phyloP scores from a whole-genome alignment of 305 asterid genomes.

The Rubia balearica region DNA sequence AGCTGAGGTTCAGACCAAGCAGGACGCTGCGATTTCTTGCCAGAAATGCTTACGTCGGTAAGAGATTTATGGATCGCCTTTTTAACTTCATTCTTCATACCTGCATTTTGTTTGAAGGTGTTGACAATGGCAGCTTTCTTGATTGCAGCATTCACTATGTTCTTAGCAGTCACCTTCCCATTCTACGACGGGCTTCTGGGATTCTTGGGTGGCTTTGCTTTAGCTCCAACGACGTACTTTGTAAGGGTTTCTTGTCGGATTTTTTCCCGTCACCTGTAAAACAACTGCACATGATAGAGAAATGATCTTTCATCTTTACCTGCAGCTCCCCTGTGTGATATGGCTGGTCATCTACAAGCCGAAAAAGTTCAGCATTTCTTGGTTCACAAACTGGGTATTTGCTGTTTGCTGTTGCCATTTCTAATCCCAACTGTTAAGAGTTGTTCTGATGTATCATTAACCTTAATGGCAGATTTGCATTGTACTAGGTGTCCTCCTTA shows the following conservation, averaged over 20 bases:
- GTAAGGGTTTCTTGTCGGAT: conserved; percentile 30
- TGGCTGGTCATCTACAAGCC: conserved; percentile 79
- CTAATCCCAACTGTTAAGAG: background rate
- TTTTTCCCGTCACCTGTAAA: background rate
- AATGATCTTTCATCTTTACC: background rate
- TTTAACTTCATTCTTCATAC: background rate
- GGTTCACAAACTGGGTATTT: conserved; percentile 70
- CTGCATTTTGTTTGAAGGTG: background rate
- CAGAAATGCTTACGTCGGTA: conserved; percentile 66
- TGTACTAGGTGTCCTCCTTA: conserved; percentile 59
- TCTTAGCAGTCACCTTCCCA: conserved; percentile 61
- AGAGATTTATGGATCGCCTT: conserved; percentile 13
- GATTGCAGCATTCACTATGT: conserved; percentile 67
- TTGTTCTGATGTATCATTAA: too few relatives aligned
- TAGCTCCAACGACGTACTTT: conserved; percentile 82
- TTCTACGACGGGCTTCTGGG: conserved; percentile 78
- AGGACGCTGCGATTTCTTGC: conserved; percentile 48
- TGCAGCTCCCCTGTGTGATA: conserved; percentile 79
- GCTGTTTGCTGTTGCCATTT: background rate
- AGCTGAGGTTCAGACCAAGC: conserved; percentile 50
- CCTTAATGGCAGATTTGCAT: conserved; percentile 53
- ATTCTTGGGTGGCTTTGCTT: conserved; percentile 84
- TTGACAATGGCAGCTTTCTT: background rate
- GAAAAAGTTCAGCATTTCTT: conserved; percentile 57
- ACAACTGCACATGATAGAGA: background rate